phyloP scores from a whole-genome alignment of 306 rosid species.

The Begonia masoniana region DNA sequence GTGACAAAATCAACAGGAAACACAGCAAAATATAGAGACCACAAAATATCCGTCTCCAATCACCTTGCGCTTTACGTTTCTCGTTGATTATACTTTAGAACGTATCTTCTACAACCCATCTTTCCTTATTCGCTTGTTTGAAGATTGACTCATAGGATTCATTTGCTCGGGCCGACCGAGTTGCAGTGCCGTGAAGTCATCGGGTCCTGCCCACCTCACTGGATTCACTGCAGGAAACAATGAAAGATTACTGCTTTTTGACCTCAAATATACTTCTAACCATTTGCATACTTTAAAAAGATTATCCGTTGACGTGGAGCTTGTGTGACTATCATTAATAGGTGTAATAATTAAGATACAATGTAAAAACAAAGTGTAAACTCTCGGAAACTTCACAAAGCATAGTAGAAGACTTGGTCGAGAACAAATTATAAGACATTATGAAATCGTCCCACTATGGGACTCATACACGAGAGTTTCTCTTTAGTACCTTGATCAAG shows the following conservation, averaged over 20 bases:
- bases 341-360: background rate
- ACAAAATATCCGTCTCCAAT: too few relatives aligned
- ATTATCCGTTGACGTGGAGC: background rate
- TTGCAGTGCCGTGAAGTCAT: constrained; percentile 17
- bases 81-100: too few relatives aligned
- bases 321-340: too few relatives aligned
- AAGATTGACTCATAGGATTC: background rate
- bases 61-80: too few relatives aligned
- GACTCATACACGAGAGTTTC: background rate
- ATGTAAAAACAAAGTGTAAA: background rate
- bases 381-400: background rate
- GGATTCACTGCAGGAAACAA: constrained; percentile 41
- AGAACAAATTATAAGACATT: background rate
- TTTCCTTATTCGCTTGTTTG: background rate
- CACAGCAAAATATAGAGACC: too few relatives aligned
- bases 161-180: constrained; percentile 13
- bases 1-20: too few relatives aligned
- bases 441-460: background rate
- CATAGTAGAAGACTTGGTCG: background rate
- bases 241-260: constrained; percentile 1
- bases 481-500: constrained; percentile 42
- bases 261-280: background rate
- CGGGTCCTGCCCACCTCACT: constrained; percentile 43
- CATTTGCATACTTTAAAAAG: background rate
- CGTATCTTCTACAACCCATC: too few relatives aligned